Base-by-base conservation (phyloP, 371 early-diverging fungal genomes). In the Actinomortierella ambigua region DNA sequence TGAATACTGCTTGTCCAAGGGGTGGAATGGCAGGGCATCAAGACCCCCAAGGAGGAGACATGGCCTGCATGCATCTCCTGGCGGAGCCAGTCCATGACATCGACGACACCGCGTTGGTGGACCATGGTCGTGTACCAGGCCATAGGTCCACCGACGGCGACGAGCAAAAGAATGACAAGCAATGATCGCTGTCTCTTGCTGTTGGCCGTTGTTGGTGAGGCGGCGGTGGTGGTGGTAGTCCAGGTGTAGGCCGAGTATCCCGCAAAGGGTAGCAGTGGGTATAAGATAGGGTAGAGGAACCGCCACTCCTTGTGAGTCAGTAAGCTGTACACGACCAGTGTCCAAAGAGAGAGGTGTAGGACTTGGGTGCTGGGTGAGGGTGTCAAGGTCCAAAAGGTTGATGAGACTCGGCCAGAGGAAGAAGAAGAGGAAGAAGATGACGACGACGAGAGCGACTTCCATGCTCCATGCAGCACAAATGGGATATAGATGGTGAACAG, bases 21-120 rank as follows among this genome's bases (percentile, higher is more conserved):
- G 0, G 97, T 95, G 2, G 96, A 96, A 73, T 98, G 97, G 59
- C 98, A 98, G 1, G 98, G 97, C 95, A 95, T 97, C 40, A 96
- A 61, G 57, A 95, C 90, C 0, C 89, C 81, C 1, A 92, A 77
- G 22, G 79, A 76, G 7, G 51, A 56, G 0, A 83, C 77, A 7
- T 53, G 53, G 17, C 64, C 77, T 0, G 27, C 44, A 2, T 57
- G 48, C 0, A 78, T 71, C 53, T 88, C 79, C 0, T 75, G 52
- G 46, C 91, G 80, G 23, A 96, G 51, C 80, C 87, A 93, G 0
- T 73, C 50, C 86, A 93, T 88, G 13, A 88, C 95, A 61, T 95
- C 93, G 13, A 96, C 65, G 0, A 95, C 95, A n/a, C 97, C 98
- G 6, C 95, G 84, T 75, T 96, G 95, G 78, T 98, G 98, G 51